phyloP scores from a whole-genome alignment of 148 eudicot species.

The Cornus florida region DNA sequence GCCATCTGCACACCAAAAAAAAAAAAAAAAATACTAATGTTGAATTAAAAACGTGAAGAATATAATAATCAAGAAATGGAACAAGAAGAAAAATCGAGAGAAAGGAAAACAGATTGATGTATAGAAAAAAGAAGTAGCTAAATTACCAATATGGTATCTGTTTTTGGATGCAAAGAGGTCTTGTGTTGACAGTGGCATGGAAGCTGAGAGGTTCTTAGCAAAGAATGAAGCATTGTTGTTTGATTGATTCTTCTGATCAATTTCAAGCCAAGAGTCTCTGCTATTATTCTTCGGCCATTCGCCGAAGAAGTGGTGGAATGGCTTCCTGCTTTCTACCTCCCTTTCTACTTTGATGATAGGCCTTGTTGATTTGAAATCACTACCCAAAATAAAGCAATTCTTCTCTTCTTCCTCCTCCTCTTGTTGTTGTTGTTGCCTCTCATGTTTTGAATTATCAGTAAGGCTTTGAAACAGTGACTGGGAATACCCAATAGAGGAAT shows the following conservation, averaged over 20 bases:
- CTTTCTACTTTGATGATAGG: background rate
- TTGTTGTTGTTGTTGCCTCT: background rate
- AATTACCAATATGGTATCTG: background rate
- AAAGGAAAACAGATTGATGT: background rate
- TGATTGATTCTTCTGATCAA: constrained; percentile 7
- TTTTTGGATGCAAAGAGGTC: constrained; percentile 1
- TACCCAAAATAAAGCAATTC: constrained; percentile 11
- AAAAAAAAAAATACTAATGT: background rate
- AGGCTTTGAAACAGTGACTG: background rate
- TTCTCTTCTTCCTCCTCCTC: background rate
- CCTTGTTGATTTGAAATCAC: background rate
- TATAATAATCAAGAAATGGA: background rate
- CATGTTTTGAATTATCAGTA: background rate
- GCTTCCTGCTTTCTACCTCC: constrained; percentile 12
- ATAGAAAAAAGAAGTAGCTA: background rate
- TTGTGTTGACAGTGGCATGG: constrained; percentile 5
- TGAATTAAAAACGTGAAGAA: background rate
- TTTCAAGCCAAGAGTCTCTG: constrained; percentile 2
- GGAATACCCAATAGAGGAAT: background rate
- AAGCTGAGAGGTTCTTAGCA: constrained; percentile 9
- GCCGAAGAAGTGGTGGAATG: constrained; percentile 16
- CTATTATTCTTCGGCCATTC: constrained; percentile 3
- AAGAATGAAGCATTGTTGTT: background rate
- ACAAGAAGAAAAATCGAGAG: background rate
- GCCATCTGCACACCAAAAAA: background rate